Base-by-base conservation (phyloP, 495 filamentous ascomycete genomes). In the Thozetella sp. region DNA sequence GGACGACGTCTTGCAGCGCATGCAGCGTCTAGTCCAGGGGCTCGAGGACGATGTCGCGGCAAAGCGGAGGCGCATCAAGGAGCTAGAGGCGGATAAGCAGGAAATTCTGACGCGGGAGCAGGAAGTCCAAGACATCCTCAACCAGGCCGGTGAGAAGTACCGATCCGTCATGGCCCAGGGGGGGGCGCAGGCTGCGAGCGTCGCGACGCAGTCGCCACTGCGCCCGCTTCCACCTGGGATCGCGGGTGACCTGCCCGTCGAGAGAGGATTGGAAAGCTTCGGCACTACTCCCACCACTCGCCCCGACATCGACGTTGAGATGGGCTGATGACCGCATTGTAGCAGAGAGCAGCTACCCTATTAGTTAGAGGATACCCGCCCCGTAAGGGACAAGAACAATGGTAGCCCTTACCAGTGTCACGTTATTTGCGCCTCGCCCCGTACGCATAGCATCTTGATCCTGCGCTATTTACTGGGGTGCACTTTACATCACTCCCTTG, bases 111-210 rank as follows among this genome's bases (percentile, higher is more conserved):
- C 82, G 50, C 79, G 92, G 34, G 90, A 97, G 74, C 84, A 82
- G 20, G 90, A 94, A 75, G 89, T 97, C 3, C 93, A 97, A 74
- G 80, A 80, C 25, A 75, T 93, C 58, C 79, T 98, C 55, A 89
- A 89, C 67, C 90, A 96, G 68, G 90, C 93, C 0, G 92, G 91
- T 0, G 90, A 91, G 53, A 85, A 88, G 58, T 96, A 93, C 72
- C 74, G 77, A 24, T 72, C 61, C 12, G 67, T 73, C 10, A 70
- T 79, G 58, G 74, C 76, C 53, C 43, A 48, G 15, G 48, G 60
- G 30, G 60, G 59, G 40, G 57, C 52, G 11, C 57, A 56, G 50
- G 59, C 45, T 2, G 43, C 27, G 23, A 70, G 64, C 45, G n/a
- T 72, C 57, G 67, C 59, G 10, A 19, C 51, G 22, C 70, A 69